phyloP scores from a whole-genome alignment of 805 yeast species.

The Metschnikowia cubensis region DNA sequence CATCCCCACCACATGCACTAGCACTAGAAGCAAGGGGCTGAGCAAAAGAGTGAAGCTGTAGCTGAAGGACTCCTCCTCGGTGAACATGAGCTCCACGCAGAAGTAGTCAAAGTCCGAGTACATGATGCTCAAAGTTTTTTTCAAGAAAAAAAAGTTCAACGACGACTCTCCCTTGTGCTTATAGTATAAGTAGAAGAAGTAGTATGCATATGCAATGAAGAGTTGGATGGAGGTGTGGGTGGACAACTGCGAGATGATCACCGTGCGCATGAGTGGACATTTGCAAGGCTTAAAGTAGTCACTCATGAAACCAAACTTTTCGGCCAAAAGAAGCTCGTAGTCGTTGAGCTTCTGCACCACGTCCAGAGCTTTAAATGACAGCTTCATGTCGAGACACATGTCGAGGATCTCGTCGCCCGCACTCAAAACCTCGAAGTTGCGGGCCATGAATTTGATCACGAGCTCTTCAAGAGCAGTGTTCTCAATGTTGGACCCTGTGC shows the following conservation, averaged over 20 bases:
- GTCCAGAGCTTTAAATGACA: slow-evolving; percentile 4
- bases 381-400: slow-evolving; percentile 6
- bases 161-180: slow-evolving; percentile 12
- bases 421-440: slow-evolving; percentile 1
- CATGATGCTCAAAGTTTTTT: slow-evolving; percentile 14
- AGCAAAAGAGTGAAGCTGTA: slow-evolving; percentile 10
- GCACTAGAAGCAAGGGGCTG: slow-evolving; percentile 11
- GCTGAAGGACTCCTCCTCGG: slow-evolving; percentile 8
- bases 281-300: slow-evolving; percentile 7
- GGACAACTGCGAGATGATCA: slow-evolving; percentile 8
- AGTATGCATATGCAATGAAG: slow-evolving; percentile 16
- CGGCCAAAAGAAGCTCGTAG: slow-evolving; percentile 8
- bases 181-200: slow-evolving; percentile 20
- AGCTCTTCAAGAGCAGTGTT: slow-evolving; percentile 10
- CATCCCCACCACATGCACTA: slow-evolving; percentile 10
- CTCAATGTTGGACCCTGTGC: slow-evolving; percentile 9
- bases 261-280: not conserved
- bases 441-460: slow-evolving; percentile 5
- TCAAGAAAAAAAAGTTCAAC: slow-evolving; percentile 17
- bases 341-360: slow-evolving; percentile 10
- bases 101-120: slow-evolving; percentile 16
- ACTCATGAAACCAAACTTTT: slow-evolving; percentile 10
- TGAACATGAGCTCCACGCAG: slow-evolving; percentile 13
- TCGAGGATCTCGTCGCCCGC: slow-evolving; percentile 12
- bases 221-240: slow-evolving; percentile 8